A percentile compares a stretch with the other conserved stretches of the same genome.
Conservation (phyloP, 2,329 filamentous ascomycete species). For the Aschersonia sp. region DNA sequence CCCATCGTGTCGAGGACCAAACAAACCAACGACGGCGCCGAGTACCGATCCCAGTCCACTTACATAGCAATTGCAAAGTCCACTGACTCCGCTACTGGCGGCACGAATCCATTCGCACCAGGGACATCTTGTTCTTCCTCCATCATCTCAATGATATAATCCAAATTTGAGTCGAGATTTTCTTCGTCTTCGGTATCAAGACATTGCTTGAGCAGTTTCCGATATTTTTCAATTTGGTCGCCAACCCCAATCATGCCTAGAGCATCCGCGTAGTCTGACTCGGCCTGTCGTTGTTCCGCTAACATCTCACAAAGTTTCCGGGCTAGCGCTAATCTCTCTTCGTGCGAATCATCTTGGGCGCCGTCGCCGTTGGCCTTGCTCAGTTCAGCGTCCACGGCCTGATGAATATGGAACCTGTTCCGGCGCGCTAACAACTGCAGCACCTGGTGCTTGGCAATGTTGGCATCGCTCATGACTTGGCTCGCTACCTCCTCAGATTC, state of each 20-base stretch:
- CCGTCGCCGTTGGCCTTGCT: conserved; percentile 33
- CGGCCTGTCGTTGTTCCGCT: conserved; percentile 44
- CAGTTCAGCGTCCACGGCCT: conserved; percentile 35
- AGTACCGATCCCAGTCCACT: neutral
- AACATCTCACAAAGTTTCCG: conserved; percentile 41
- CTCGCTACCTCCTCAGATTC: conserved; percentile 39
- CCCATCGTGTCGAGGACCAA: neutral
- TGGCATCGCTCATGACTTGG: conserved; percentile 36
- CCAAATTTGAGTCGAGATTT: conserved; percentile 50
- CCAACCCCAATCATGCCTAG: conserved; percentile 55
- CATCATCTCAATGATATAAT: conserved; percentile 47
- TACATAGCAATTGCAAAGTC: conserved; percentile 9
- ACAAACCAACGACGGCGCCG: neutral
- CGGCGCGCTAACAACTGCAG: conserved; percentile 35
- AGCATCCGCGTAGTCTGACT: conserved; percentile 54
- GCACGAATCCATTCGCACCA: conserved; percentile 16
- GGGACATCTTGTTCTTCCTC: conserved; percentile 42
- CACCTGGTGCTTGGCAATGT: conserved; percentile 30
- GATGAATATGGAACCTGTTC: conserved; percentile 36
- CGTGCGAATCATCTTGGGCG: conserved; percentile 28
- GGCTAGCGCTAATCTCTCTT: conserved; percentile 42
- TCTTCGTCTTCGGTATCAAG: conserved; percentile 52
- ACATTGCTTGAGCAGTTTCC: conserved; percentile 52
- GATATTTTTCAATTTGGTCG: conserved; percentile 61
- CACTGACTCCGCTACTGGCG: conserved; percentile 15